phyloP scores from a whole-genome alignment of 179 eudicot species.

The Sideroxylon spinosum region DNA sequence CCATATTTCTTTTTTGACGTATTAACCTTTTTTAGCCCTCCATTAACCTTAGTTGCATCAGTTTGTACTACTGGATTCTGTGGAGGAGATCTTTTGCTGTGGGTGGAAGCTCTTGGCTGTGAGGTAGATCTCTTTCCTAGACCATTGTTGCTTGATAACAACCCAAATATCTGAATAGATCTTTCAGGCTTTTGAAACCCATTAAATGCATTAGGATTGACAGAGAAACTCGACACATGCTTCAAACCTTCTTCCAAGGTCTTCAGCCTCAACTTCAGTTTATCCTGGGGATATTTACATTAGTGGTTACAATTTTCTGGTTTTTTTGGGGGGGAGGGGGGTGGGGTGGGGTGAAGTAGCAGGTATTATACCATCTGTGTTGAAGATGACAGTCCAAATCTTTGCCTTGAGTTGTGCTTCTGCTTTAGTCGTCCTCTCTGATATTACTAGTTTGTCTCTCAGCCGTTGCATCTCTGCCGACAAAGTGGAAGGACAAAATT shows the following conservation, averaged over 20 bases:
- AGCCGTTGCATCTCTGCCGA: constrained; percentile 89
- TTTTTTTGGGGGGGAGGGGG: too few species aligned
- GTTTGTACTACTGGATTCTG: constrained; percentile 24
- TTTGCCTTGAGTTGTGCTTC: constrained; percentile 88
- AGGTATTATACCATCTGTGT: neutral
- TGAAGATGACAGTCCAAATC: neutral
- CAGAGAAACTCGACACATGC: constrained; percentile 30
- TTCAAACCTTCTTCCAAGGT: constrained; percentile 78
- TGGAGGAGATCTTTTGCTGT: constrained; percentile 30
- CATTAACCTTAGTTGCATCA: constrained; percentile 11
- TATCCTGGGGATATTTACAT: constrained; percentile 47
- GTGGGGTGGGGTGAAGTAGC: neutral
- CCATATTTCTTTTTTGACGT: constrained; percentile 27
- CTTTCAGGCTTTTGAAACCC: constrained; percentile 46
- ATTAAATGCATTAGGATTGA: constrained; percentile 24
- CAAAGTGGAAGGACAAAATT: neutral
- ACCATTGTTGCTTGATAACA: constrained; percentile 48
- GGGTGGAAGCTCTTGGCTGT: constrained; percentile 58
- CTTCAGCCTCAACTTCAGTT: constrained; percentile 74
- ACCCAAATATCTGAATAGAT: constrained; percentile 43
- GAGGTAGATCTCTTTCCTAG: constrained; percentile 59
- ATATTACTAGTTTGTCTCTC: constrained; percentile 61
- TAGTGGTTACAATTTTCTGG: neutral
- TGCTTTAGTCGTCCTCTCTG: constrained; percentile 85
- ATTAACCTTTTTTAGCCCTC: constrained; percentile 23